Percentiles rank a stretch among this genome's conserved stretches.
phyloP scores from a whole-genome alignment of 140 eudicot genomes.

The Anethum foeniculum region DNA sequence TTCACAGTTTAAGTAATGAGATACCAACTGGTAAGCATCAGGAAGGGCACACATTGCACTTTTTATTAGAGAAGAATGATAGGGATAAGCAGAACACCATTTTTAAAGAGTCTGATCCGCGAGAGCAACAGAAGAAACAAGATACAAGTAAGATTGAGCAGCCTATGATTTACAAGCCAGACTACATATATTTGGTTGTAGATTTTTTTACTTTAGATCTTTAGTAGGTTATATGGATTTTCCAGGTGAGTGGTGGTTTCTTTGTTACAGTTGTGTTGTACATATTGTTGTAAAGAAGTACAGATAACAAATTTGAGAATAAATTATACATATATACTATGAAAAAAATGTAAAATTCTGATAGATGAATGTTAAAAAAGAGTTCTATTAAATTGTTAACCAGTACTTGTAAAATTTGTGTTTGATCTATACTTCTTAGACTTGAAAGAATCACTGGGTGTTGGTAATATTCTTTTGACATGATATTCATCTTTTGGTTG shows the following conservation, averaged over 20 bases:
- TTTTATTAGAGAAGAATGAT: not conserved
- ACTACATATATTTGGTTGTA: not conserved
- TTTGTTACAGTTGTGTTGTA: not conserved
- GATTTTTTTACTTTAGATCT: not conserved
- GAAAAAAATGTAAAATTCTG: not conserved
- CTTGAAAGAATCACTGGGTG: not conserved
- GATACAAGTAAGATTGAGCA: constrained; percentile 1
- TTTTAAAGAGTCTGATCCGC: not conserved
- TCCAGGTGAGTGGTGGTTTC: not conserved
- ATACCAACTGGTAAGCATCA: constrained; percentile 31
- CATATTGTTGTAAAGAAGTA: not conserved
- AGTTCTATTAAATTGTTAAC: not conserved
- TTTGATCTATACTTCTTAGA: not conserved
- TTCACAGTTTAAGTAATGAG: constrained; percentile 28
- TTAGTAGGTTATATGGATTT: not conserved
- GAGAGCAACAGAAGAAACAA: not conserved
- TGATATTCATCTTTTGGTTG: not conserved
- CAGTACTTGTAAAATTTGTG: not conserved
- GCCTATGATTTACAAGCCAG: not conserved
- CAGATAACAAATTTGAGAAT: not conserved
- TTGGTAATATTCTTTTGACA: not conserved
- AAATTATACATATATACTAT: not conserved
- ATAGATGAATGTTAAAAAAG: not conserved
- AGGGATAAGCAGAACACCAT: not conserved
- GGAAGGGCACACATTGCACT: not conserved